These are phyloP conservation scores for Aurantiochytrium sp. DNA, from an alignment of 108 stramenopile species.

Conservation along the genomic window DNA sequence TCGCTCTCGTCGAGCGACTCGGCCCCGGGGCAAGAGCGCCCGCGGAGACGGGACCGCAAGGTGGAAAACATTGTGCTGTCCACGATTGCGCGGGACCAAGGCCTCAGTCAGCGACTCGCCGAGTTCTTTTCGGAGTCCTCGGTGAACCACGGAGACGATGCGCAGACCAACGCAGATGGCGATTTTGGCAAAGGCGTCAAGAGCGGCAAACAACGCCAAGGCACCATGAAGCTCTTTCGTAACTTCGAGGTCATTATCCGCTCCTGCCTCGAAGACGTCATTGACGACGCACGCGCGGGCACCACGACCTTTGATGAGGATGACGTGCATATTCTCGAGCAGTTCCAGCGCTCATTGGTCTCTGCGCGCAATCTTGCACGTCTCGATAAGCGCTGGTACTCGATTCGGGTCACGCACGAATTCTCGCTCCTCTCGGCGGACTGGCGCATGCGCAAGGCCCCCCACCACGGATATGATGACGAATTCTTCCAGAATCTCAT, in stretches of 20 bases:
- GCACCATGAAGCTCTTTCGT: neutral
- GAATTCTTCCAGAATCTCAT: neutral
- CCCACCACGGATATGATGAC: neutral
- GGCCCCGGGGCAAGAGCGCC: too few species aligned
- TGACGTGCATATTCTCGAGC: neutral
- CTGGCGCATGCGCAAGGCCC: neutral
- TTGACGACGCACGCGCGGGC: neutral
- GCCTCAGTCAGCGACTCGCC: neutral
- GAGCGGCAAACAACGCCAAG: neutral
- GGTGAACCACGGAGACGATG: neutral
- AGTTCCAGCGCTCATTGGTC: neutral
- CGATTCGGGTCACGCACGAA: neutral
- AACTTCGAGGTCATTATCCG: neutral
- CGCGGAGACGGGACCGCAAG: neutral
- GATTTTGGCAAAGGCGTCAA: neutral
- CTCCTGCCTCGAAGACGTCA: neutral
- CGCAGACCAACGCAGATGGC: neutral
- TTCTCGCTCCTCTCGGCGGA: neutral
- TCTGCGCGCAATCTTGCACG: neutral
- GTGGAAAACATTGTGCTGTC: neutral
- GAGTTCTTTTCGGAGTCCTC: neutral
- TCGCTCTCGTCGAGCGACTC: neutral
- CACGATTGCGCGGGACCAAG: neutral
- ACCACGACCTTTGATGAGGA: neutral
- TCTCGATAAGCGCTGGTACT: neutral